These are phyloP conservation scores for Amanita rubescens DNA, from an alignment of 768 basidiomycete genomes.

Conservation along the genomic window DNA sequence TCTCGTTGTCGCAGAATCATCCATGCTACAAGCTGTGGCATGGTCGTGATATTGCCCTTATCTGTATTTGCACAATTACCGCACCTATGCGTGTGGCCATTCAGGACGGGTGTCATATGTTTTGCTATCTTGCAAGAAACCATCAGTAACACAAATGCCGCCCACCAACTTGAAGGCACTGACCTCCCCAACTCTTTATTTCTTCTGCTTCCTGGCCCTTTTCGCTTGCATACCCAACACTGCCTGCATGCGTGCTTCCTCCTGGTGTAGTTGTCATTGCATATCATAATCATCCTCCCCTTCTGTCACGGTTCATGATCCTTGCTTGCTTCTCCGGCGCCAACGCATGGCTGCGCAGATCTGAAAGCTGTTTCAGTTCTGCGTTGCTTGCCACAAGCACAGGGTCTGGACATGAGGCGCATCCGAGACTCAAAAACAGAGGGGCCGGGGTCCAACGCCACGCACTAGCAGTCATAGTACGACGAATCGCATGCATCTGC, in stretches of 20 bases:
- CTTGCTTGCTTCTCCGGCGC: conserved; percentile 4
- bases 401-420: no score
- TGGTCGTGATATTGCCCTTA: conserved; percentile 11
- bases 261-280: background rate
- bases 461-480: no score
- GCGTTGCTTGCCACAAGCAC: background rate
- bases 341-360: background rate
- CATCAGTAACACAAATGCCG: background rate
- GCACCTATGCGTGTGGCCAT: background rate
- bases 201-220: background rate
- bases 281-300: background rate
- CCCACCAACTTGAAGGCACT: conserved; percentile 5
- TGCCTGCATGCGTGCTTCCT: conserved; percentile 7
- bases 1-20: conserved; percentile 14
- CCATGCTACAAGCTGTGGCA: conserved; percentile 14
- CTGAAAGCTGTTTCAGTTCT: conserved; percentile 1
- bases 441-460: no score
- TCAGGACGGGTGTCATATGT: background rate
- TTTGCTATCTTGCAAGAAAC: background rate
- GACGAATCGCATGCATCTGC: no score
- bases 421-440: no score
- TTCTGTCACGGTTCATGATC: background rate
- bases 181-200: conserved; percentile 1
- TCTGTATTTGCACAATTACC: background rate
- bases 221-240: conserved; percentile 6